Base-by-base conservation (phyloP, 164 flowering plant genomes). In the Platanus orientalis region DNA sequence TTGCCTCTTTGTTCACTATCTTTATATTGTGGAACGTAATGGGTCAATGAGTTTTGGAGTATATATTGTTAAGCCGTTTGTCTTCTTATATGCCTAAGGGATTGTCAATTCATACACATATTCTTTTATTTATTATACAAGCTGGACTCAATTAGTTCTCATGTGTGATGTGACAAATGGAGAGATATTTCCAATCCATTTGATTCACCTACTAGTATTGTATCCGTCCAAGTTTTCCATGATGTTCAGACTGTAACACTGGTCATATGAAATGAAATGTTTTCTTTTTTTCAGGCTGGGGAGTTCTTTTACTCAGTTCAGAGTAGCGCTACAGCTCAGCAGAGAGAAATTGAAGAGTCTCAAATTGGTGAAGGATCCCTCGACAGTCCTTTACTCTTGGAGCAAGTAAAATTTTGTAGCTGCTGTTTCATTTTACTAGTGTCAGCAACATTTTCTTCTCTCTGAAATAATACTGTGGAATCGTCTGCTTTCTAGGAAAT, bases 241-340 rank as follows among this genome's bases (percentile, higher is more conserved):
- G 2, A 20, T 50, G 27, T 30, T 17, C 40, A 17, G 44, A 32
- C 19, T 7, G 13, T 42, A 10, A 5, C 34, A 25, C 40, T n/a
- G n/a, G n/a, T n/a, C n/a, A n/a, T n/a, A n/a, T n/a, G n/a, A n/a
- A n/a, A n/a, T n/a, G n/a, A n/a, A n/a, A n/a, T n/a, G n/a, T n/a
- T n/a, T n/a, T n/a, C n/a, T n/a, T n/a, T n/a, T n/a, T n/a, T 73
- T 58, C 78, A 94, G 99, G 92, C 90, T 77, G 90, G 90, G 60
- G 96, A 88, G 71, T 85, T 91, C 71, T 94, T 94, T 62, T 50
- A 86, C 58, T 68, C 85, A 23, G 89, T 96, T 54, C 90, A 72
- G 58, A 81, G 81, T 62, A 83, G 76, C 66, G 97, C 97, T 42
- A 52, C 83, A 30, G 89, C 82, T n/a, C 90, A 77, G 67, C 96